These are phyloP conservation scores for Xylaria sp. DNA, from an alignment of 2,329 filamentous ascomycete species.

Conservation along the genomic window DNA sequence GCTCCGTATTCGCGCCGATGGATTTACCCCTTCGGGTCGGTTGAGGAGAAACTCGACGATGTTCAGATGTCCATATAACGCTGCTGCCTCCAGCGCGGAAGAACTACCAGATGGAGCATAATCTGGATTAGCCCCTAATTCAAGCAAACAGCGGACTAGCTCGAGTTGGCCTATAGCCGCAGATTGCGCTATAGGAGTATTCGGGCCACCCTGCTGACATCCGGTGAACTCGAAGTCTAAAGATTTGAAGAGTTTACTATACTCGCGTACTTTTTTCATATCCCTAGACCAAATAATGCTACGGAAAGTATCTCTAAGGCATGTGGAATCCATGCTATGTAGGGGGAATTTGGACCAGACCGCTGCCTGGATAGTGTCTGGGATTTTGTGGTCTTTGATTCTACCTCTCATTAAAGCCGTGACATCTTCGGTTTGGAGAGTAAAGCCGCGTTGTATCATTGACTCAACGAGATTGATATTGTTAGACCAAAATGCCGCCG, in stretches of 20 bases:
- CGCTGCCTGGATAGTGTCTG: neutral
- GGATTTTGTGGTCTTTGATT: too few species aligned
- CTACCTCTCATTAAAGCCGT: neutral
- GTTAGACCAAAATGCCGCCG: too few species aligned
- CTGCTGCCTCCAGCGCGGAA: neutral
- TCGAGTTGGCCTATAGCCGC: neutral
- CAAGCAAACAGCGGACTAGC: neutral
- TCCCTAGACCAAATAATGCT: neutral
- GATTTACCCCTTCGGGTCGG: neutral
- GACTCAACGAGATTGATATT: too few species aligned
- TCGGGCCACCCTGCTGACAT: neutral
- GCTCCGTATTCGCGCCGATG: fast-evolving
- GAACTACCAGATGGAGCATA: neutral
- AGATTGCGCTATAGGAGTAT: neutral
- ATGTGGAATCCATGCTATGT: neutral
- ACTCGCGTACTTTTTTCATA: neutral
- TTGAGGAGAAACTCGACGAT: neutral
- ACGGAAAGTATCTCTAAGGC: neutral
- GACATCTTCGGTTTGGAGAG: neutral
- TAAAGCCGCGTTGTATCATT: too few species aligned
- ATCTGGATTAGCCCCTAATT: neutral
- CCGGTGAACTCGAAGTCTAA: neutral
- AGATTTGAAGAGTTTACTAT: neutral
- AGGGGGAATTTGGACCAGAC: neutral
- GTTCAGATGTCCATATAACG: neutral